Evolutionary conservation across 2,329 filamentous ascomycete species (phyloP), one percentile per base, ranked within the genome.

Genomic region (Fragosphaeria purpurea): DNA sequence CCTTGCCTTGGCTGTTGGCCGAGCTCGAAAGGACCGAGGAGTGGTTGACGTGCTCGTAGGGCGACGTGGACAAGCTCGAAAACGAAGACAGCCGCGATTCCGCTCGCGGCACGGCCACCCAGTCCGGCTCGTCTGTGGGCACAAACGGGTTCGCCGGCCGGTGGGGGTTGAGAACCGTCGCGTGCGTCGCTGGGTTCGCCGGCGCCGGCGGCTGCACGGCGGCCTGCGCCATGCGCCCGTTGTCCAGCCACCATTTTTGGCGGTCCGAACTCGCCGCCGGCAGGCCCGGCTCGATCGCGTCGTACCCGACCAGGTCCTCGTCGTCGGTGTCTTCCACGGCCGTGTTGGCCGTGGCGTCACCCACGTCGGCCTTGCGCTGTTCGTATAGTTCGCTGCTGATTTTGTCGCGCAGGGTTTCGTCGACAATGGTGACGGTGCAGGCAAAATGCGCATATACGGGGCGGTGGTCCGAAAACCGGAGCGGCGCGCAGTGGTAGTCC

Each of bases 391-490:
- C 76, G 35, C 77, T 77, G 60, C 85, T 86, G 44, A 97, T 80
- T 4, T 71, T 68, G 54, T 90, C 83, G 57, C 87, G 88, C 48
- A 76, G 70, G 31, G 67, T 69, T 63, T 95, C 87, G 57, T 98
- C 79, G 9, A 97, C 72, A 43, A 93, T 82, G 57, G 75, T 90
- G 48, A 97, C 85, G 1, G 76, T 80, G 65, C 90, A 94, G 57
- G 88, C 79, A 62, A 98, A 98, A 0, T 82, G 81, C 10, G 88
- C 90, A 67, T 88, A 96, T 0, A 98, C 91, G 2, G 93, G 93
- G n/a, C 90, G 80, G 65, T 98, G 93, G 62, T 98, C 93, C 0
- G 93, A 98, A 64, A 97, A 95, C 10, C 77, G 80, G 38, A 98
- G 72, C 34, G 88, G 83, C 4, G 90, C 89, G 48, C 80, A 84